These are phyloP conservation scores for Colletotrichum truncatum DNA, from an alignment of 2,329 filamentous ascomycete species.

Conservation along the genomic window DNA sequence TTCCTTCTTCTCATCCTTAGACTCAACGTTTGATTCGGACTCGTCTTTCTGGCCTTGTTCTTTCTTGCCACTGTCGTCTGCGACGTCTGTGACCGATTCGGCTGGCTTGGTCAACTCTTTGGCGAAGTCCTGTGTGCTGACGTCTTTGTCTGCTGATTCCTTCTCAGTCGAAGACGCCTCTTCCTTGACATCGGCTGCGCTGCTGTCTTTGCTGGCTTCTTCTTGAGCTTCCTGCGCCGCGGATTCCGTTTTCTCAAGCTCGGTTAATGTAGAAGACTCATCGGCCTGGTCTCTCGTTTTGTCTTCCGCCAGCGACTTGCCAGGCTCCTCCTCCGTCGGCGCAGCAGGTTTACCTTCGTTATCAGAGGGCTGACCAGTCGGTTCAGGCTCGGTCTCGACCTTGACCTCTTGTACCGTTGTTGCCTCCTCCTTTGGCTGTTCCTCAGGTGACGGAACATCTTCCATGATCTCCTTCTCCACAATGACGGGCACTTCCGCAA, in stretches of 20 bases:
- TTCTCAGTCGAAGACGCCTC: constrained; percentile 36
- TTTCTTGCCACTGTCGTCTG: too few relatives aligned
- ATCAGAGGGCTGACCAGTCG: not conserved
- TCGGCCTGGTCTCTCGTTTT: constrained; percentile 5
- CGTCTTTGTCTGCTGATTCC: constrained; percentile 5
- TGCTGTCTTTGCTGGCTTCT: not conserved
- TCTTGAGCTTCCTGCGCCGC: not conserved
- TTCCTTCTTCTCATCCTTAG: constrained; percentile 27
- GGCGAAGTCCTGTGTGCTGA: constrained; percentile 35
- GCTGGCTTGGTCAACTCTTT: constrained; percentile 35
- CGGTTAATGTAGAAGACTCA: constrained; percentile 24
- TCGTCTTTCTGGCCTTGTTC: constrained; percentile 34
- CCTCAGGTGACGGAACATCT: constrained; percentile 28
- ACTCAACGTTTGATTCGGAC: constrained; percentile 16
- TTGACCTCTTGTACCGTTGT: constrained; percentile 28
- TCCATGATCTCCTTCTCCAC: constrained; percentile 46
- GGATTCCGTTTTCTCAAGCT: not conserved
- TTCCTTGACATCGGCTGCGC: constrained; percentile 13
- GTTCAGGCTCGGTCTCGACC: not conserved
- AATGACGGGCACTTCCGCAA: constrained; percentile 51
- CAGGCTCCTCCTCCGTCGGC: not conserved
- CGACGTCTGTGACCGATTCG: constrained; percentile 30
- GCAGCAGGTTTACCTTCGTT: not conserved
- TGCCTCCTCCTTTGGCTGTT: constrained; percentile 36
- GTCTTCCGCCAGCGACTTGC: not conserved